A percentile compares a stretch with the other conserved stretches of the same genome.
Evolutionary conservation across 495 filamentous ascomycete genomes (phyloP).

Genomic region (Amorphotheca resinae): DNA sequence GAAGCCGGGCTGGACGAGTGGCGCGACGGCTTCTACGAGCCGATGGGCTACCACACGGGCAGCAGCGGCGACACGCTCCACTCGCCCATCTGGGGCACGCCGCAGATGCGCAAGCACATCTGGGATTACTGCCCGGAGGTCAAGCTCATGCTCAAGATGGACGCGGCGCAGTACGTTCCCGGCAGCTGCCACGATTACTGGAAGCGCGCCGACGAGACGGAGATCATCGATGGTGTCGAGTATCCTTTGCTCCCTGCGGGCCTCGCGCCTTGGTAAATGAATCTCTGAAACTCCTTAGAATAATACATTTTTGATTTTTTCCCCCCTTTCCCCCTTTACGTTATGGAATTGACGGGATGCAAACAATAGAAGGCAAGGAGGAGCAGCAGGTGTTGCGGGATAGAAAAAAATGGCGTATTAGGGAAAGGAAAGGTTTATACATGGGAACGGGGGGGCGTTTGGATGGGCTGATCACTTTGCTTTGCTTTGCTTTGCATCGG

Average conservation of each 20-base stretch:
- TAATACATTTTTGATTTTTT: too few species aligned
- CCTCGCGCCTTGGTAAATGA: constrained; percentile 25
- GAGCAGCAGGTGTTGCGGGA: neutral
- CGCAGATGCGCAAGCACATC: constrained; percentile 29
- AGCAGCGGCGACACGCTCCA: constrained; percentile 28
- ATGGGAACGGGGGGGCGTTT: too few species aligned
- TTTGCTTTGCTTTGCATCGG: too few species aligned
- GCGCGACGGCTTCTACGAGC: constrained; percentile 34
- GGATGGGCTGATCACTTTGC: too few species aligned
- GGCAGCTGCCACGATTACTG: constrained; percentile 26
- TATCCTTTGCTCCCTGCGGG: constrained; percentile 28
- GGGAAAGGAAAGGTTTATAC: too few species aligned
- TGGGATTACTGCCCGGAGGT: constrained; percentile 41
- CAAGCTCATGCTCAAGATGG: constrained; percentile 39
- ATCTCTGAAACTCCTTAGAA: too few species aligned
- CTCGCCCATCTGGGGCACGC: constrained; percentile 29
- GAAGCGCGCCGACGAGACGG: constrained; percentile 26
- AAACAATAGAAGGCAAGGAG: constrained; percentile 6
- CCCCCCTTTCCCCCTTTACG: too few species aligned
- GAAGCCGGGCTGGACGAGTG: constrained; percentile 29
- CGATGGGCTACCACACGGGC: constrained; percentile 42
- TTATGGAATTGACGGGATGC: neutral
- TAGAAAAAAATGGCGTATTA: neutral
- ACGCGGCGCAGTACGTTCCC: constrained; percentile 29
- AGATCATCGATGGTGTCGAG: constrained; percentile 29